Evolutionary conservation across 2,329 filamentous ascomycete species (phyloP).

Genomic region (Dactylellina leptospora): DNA sequence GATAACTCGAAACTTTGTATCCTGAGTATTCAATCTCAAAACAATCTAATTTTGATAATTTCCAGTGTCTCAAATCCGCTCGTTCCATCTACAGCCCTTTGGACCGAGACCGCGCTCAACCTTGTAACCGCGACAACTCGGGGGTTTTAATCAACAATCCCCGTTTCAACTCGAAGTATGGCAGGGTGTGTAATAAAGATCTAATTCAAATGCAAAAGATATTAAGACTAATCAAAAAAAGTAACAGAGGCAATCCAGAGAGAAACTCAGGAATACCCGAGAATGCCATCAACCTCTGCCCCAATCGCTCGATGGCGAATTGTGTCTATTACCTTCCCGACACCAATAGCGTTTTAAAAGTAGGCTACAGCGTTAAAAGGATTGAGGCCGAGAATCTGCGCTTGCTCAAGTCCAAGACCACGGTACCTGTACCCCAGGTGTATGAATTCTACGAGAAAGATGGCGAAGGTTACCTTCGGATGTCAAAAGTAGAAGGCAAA

Average conservation of each 20-base stretch:
- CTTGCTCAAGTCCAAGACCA: background rate
- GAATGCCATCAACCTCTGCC: background rate
- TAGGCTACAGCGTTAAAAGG: background rate
- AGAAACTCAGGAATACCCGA: background rate
- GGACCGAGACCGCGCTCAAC: background rate
- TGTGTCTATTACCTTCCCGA: background rate
- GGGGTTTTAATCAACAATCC: background rate
- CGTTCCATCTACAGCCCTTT: too few relatives aligned
- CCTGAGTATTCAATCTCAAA: too few relatives aligned
- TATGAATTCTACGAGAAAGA: constrained; percentile 7
- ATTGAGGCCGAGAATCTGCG: background rate
- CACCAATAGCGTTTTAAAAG: constrained; percentile 6
- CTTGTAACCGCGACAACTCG: background rate
- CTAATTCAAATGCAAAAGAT: background rate
- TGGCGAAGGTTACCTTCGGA: background rate
- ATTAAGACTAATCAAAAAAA: background rate
- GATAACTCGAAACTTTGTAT: too few relatives aligned
- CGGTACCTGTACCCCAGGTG: background rate
- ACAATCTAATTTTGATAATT: too few relatives aligned
- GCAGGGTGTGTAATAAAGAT: constrained; percentile 2
- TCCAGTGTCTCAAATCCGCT: too few relatives aligned
- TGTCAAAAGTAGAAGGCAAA: constrained; percentile 6
- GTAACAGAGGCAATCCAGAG: background rate
- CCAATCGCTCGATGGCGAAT: background rate
- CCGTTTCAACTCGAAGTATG: background rate